These are phyloP conservation scores for Pseudopyrenochaeta lycopersici DNA, from an alignment of 2,329 filamentous ascomycete genomes.

Conservation along the genomic window DNA sequence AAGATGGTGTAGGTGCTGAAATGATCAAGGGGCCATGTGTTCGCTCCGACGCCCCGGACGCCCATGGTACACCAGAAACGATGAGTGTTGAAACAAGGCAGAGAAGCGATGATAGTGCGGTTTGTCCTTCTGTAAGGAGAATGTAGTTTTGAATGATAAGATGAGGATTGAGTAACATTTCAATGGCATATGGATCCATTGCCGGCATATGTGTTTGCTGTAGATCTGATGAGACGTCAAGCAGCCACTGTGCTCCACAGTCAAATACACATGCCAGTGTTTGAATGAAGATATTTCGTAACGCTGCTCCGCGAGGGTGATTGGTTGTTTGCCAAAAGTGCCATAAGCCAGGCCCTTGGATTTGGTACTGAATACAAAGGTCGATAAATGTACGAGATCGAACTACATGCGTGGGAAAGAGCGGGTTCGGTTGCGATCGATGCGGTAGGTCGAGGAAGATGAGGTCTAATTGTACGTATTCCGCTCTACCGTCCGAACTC, in stretches of 20 bases:
- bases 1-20: constrained; percentile 20
- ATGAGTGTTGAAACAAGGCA: constrained; percentile 30
- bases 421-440: constrained; percentile 35
- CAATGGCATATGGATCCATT: constrained; percentile 27
- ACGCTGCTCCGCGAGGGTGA: constrained; percentile 47
- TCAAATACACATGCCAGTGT: constrained; percentile 52
- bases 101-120: constrained; percentile 28
- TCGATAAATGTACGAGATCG: constrained; percentile 48
- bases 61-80: constrained; percentile 44
- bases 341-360: constrained; percentile 37
- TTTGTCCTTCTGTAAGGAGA: constrained; percentile 27
- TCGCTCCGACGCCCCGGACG: constrained; percentile 37
- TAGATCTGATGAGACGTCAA: constrained; percentile 44
- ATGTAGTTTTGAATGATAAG: constrained; percentile 51
- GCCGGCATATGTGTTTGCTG: constrained; percentile 16
- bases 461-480: constrained; percentile 52
- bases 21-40: constrained; percentile 43
- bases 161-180: constrained; percentile 41
- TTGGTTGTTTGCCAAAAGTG: constrained; percentile 32
- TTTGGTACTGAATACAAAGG: constrained; percentile 39
- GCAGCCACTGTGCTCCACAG: constrained; percentile 52
- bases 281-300: constrained; percentile 54
- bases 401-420: constrained; percentile 33
- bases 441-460: constrained; percentile 49
- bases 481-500: constrained; percentile 44